These are phyloP conservation scores for Escovopsis sp. DNA, from an alignment of 2,329 filamentous ascomycete genomes.

Conservation along the genomic window DNA sequence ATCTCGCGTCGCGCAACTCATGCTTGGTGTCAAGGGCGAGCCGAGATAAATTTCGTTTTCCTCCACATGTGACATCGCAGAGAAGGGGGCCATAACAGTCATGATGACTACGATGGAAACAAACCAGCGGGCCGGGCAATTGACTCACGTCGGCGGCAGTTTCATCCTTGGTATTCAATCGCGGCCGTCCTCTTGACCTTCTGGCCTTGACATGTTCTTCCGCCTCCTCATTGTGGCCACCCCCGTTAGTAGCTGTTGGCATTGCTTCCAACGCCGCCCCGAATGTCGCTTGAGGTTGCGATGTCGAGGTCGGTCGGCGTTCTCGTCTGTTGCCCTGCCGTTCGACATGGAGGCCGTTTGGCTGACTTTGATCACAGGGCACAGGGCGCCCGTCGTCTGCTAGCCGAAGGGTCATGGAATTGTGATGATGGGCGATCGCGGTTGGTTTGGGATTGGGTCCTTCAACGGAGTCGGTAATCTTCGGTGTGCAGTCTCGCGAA, in stretches of 20 bases:
- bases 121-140: conserved; percentile 1
- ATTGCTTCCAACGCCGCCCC: neutral
- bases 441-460: too few relatives aligned
- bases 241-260: conserved; percentile 6
- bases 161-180: conserved; percentile 63
- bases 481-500: too few relatives aligned
- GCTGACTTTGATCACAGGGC: conserved; percentile 4
- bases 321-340: neutral
- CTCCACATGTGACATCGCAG: neutral
- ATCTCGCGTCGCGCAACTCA: too few relatives aligned
- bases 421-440: neutral
- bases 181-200: conserved; percentile 56
- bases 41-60: too few relatives aligned
- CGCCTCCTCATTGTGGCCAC: conserved; percentile 11
- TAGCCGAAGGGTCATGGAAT: conserved; percentile 3
- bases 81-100: neutral
- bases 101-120: neutral
- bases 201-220: conserved; percentile 35
- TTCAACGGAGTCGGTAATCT: too few relatives aligned
- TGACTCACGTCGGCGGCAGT: conserved; percentile 61
- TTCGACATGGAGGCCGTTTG: conserved; percentile 5
- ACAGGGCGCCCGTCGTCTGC: conserved; percentile 1
- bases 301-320: neutral
- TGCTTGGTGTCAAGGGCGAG: neutral
- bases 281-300: neutral